phyloP scores from a whole-genome alignment of 495 filamentous ascomycete species.

The Aspergillus haitiensis region DNA sequence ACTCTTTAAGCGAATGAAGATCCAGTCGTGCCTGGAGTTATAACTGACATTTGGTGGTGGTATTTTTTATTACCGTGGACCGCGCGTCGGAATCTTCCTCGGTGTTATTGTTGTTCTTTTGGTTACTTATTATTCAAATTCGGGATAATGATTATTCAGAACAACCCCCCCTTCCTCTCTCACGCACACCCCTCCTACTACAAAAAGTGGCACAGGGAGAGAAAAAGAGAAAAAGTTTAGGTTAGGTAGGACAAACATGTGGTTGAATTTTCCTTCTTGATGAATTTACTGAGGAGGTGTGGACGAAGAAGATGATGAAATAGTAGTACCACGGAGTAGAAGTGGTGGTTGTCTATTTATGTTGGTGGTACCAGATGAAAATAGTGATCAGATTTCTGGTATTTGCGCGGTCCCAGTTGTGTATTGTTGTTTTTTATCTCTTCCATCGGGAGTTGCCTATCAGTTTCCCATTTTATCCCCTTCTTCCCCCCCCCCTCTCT shows the following conservation, averaged over 20 bases:
- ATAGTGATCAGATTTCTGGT: background rate
- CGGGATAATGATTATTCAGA: too few relatives aligned
- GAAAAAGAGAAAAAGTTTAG: too few relatives aligned
- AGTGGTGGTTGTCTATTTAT: background rate
- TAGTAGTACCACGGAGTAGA: too few relatives aligned
- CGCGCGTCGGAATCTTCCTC: background rate
- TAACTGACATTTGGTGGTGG: constrained; percentile 15
- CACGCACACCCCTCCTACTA: too few relatives aligned
- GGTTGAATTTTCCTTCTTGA: too few relatives aligned
- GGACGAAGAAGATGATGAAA: too few relatives aligned
- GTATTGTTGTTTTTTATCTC: background rate
- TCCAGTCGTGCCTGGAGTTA: constrained; percentile 19
- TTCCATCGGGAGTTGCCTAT: constrained; percentile 7
- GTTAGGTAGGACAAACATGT: too few relatives aligned
- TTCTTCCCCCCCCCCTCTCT: background rate
- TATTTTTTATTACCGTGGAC: constrained; percentile 1
- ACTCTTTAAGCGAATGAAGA: constrained; percentile 27
- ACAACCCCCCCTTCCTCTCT: too few relatives aligned
- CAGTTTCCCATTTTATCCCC: background rate
- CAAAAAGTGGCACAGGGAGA: too few relatives aligned
- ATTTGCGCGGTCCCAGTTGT: background rate
- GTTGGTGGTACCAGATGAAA: background rate
- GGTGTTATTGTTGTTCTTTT: background rate
- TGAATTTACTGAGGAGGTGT: too few relatives aligned
- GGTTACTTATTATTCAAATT: background rate